phyloP scores from a whole-genome alignment of 345 rosid species.

The Mangifera indica region DNA sequence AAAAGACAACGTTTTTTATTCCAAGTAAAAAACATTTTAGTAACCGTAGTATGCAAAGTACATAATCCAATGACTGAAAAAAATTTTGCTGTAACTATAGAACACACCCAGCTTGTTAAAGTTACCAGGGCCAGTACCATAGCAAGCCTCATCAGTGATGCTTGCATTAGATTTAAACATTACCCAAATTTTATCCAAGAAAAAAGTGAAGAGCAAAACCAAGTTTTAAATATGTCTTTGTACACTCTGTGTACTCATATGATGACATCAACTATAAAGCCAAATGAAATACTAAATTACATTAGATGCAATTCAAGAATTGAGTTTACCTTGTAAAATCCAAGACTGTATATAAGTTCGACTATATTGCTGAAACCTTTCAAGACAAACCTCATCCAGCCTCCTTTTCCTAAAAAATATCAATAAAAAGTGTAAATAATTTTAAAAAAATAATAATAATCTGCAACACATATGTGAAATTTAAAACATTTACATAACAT shows the following conservation, averaged over 20 bases:
- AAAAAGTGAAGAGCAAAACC: not conserved
- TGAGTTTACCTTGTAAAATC: constrained; percentile 75
- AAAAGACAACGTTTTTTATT: no score
- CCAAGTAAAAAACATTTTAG: no score
- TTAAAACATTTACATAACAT: not conserved
- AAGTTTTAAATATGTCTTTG: not conserved
- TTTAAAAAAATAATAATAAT: not conserved
- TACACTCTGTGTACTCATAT: not conserved
- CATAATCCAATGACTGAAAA: no score
- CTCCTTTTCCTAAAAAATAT: constrained; percentile 58
- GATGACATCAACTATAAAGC: not conserved
- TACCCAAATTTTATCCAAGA: not conserved
- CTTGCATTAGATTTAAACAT: not conserved
- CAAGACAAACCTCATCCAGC: constrained; percentile 89
- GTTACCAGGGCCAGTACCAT: no score
- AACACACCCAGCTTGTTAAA: no score
- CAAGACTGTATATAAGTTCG: constrained; percentile 81
- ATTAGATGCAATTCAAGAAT: constrained; percentile 17
- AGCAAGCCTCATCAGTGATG: not conserved
- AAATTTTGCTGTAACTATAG: no score
- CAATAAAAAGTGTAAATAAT: not conserved
- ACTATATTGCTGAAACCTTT: constrained; percentile 88
- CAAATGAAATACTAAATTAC: not conserved
- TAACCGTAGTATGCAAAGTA: no score
- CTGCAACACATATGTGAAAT: not conserved